These are phyloP conservation scores for Xylaria castorea DNA, from an alignment of 495 filamentous ascomycete genomes.

Conservation along the genomic window DNA sequence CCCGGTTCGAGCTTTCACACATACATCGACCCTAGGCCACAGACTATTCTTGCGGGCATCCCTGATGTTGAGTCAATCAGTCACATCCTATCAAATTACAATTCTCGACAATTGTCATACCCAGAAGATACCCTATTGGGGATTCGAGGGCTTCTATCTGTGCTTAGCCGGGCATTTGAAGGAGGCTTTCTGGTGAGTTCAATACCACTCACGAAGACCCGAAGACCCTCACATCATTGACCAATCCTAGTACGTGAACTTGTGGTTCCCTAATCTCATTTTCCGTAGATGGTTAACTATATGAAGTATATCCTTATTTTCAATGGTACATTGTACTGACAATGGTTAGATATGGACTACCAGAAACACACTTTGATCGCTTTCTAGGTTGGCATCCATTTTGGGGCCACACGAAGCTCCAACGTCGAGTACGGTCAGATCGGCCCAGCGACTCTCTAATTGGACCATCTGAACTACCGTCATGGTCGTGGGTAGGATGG, in stretches of 20 bases:
- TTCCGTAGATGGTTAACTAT: not conserved
- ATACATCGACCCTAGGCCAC: not conserved
- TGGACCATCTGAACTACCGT: not conserved
- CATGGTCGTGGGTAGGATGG: slow-evolving; percentile 1
- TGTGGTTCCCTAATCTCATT: not conserved
- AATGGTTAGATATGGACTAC: not conserved
- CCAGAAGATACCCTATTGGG: not conserved
- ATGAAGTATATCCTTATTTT: not conserved
- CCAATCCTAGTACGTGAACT: not conserved
- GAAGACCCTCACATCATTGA: not conserved
- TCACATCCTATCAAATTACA: not conserved
- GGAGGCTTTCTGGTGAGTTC: not conserved
- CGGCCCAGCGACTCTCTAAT: not conserved
- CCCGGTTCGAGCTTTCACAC: not conserved
- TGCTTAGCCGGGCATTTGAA: not conserved
- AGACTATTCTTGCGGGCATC: not conserved
- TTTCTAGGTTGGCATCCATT: not conserved
- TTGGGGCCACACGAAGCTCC: not conserved
- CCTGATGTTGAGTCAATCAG: not conserved
- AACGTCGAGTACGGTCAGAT: slow-evolving; percentile 4
- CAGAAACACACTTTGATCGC: slow-evolving; percentile 1
- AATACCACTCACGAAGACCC: not conserved
- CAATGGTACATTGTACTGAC: not conserved
- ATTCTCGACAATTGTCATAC: not conserved
- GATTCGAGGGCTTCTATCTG: not conserved